These are phyloP conservation scores for Xeromyces bisporus DNA, from an alignment of 495 filamentous ascomycete species.

Conservation along the genomic window DNA sequence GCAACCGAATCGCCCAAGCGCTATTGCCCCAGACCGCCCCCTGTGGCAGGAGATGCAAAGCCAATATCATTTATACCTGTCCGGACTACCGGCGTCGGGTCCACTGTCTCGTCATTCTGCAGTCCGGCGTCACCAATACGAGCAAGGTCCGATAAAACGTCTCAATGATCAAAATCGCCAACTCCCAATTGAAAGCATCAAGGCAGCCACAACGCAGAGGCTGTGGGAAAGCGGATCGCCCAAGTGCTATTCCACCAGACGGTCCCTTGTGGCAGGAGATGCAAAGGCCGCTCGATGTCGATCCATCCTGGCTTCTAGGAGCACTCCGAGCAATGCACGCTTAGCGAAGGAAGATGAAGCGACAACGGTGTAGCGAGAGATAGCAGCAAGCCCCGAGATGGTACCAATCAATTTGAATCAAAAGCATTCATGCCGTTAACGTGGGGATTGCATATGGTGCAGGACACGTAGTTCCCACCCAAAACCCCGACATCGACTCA, in stretches of 20 bases:
- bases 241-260: slow-evolving; percentile 17
- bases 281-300: slow-evolving; percentile 14
- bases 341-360: slow-evolving; percentile 13
- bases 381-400: slow-evolving; percentile 10
- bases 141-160: slow-evolving; percentile 9
- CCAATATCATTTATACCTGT: too few species aligned
- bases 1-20: slow-evolving; percentile 19
- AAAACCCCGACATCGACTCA: too few species aligned
- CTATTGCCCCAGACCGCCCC: slow-evolving; percentile 20
- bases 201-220: slow-evolving; percentile 6
- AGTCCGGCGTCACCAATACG: slow-evolving; percentile 12
- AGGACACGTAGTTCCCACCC: too few species aligned
- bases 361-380: slow-evolving; percentile 7
- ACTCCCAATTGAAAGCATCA: slow-evolving; percentile 17
- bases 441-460: too few species aligned
- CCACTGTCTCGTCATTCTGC: not conserved
- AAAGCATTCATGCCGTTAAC: too few species aligned
- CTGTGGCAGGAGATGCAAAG: slow-evolving; percentile 9
- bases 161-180: slow-evolving; percentile 13
- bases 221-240: slow-evolving; percentile 17
- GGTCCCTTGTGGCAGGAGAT: slow-evolving; percentile 13
- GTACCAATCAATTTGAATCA: too few species aligned
- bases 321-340: slow-evolving; percentile 13
- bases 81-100: not conserved
- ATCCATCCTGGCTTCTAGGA: slow-evolving; percentile 11